Evolutionary conservation across 768 basidiomycete genomes (phyloP).

Genomic region (Terana coerulea): DNA sequence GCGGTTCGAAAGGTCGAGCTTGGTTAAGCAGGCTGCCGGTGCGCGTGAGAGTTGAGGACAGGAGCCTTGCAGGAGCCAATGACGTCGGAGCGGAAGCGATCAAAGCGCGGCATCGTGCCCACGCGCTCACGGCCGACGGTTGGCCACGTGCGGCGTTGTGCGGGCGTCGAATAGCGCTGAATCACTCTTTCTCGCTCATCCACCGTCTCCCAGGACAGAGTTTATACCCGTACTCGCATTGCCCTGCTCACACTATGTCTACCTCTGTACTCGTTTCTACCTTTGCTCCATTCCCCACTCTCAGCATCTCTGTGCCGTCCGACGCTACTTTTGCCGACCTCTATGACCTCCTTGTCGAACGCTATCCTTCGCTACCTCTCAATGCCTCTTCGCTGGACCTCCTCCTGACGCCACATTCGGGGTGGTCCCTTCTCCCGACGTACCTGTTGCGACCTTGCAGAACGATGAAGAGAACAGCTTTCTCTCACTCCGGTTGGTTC

Average conservation of each 20-base stretch:
- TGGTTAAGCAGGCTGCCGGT: too few relatives aligned
- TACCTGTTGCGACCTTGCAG: constrained; percentile 34
- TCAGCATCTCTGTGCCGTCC: constrained; percentile 43
- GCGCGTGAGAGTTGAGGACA: too few relatives aligned
- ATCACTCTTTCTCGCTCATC: background rate
- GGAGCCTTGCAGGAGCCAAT: too few relatives aligned
- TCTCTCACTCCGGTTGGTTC: constrained; percentile 69
- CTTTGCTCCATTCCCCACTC: constrained; percentile 57
- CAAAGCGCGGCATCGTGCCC: too few relatives aligned
- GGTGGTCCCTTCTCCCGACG: constrained; percentile 26
- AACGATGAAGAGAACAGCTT: constrained; percentile 30
- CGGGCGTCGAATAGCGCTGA: too few relatives aligned
- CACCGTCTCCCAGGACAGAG: background rate
- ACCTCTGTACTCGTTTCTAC: constrained; percentile 54
- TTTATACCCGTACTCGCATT: background rate
- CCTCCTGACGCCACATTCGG: constrained; percentile 37
- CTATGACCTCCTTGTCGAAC: constrained; percentile 39
- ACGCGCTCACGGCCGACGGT: too few relatives aligned
- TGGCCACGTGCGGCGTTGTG: too few relatives aligned
- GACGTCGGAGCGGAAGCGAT: too few relatives aligned
- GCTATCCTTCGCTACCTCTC: constrained; percentile 45
- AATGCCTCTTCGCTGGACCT: constrained; percentile 30
- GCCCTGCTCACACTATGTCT: constrained; percentile 34
- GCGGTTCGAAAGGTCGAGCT: too few relatives aligned
- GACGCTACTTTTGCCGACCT: constrained; percentile 39